Evolutionary conservation across 805 yeast genomes (phyloP).

Genomic region (Suhomyces sp.): DNA sequence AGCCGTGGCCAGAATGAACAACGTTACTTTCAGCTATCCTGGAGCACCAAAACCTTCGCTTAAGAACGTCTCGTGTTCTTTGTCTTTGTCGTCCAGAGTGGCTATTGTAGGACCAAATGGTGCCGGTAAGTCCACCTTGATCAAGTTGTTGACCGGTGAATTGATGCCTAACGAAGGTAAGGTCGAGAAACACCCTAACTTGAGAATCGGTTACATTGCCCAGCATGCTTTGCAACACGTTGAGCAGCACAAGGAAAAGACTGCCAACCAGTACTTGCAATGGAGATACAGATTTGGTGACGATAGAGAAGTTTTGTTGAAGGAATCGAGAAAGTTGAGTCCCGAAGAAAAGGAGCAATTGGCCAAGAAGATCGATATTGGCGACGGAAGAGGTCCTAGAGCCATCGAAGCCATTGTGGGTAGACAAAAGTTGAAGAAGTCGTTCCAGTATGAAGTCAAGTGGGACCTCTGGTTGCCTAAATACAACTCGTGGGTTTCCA

Average conservation of each 20-base stretch:
- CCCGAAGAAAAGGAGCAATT: constrained; percentile 71
- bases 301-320: constrained; percentile 92
- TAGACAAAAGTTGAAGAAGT: constrained; percentile 92
- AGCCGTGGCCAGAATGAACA: constrained; percentile 83
- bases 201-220: constrained; percentile 97
- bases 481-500: constrained; percentile 90
- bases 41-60: constrained; percentile 85
- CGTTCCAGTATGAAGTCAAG: constrained; percentile 95
- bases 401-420: constrained; percentile 93
- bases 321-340: constrained; percentile 86
- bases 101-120: constrained; percentile 98
- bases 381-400: constrained; percentile 86
- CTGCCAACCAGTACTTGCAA: constrained; percentile 95
- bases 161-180: constrained; percentile 80
- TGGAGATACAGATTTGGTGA: constrained; percentile 99
- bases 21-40: constrained; percentile 87
- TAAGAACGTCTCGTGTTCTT: constrained; percentile 76
- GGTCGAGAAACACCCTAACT: constrained; percentile 96
- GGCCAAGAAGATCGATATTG: constrained; percentile 73
- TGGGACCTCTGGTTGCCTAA: constrained; percentile 93
- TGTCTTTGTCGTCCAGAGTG: constrained; percentile 92
- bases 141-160: constrained; percentile 91
- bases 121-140: constrained; percentile 97
- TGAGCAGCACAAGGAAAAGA: constrained; percentile 94
- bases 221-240: constrained; percentile 98